Conservation (phyloP, 768 basidiomycete genomes). For the Lactarius sp. region DNA sequence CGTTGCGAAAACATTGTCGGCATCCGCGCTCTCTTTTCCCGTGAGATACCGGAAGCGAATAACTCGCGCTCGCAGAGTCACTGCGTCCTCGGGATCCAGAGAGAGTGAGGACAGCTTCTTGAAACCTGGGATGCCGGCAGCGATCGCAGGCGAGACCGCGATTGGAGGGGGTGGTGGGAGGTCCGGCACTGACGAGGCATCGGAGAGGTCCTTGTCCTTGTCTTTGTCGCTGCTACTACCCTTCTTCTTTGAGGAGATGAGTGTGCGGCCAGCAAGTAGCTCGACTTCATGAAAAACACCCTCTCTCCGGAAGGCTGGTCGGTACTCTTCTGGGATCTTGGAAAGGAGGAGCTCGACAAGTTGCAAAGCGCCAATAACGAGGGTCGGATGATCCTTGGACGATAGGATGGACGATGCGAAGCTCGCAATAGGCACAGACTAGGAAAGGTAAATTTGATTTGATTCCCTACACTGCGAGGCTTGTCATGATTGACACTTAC, state of each 20-base stretch:
- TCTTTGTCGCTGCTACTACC: conserved; percentile 44
- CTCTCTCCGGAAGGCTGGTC: conserved; percentile 86
- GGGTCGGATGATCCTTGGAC: conserved; percentile 80
- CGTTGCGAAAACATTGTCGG: conserved; percentile 58
- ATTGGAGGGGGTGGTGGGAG: conserved; percentile 33
- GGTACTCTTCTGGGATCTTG: conserved; percentile 82
- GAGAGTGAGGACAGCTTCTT: conserved; percentile 67
- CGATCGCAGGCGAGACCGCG: conserved; percentile 39
- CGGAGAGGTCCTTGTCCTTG: conserved; percentile 37
- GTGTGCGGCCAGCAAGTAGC: conserved; percentile 55
- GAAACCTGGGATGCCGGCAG: conserved; percentile 49
- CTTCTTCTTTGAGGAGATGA: conserved; percentile 53
- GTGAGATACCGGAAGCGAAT: conserved; percentile 78
- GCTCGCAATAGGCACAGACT: conserved; percentile 93
- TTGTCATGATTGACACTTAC: conserved; percentile 42
- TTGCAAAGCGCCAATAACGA: conserved; percentile 86
- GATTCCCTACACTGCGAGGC: not conserved
- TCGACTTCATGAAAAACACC: conserved; percentile 97
- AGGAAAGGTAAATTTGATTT: conserved; percentile 16
- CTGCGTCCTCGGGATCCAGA: conserved; percentile 82
- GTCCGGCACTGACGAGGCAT: conserved; percentile 40
- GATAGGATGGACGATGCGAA: conserved; percentile 94
- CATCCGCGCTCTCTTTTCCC: conserved; percentile 49
- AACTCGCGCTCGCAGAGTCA: conserved; percentile 86
- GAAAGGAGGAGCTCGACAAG: conserved; percentile 85